Base-by-base conservation (phyloP, 805 yeast species). In the Grigorovia jiainica region DNA sequence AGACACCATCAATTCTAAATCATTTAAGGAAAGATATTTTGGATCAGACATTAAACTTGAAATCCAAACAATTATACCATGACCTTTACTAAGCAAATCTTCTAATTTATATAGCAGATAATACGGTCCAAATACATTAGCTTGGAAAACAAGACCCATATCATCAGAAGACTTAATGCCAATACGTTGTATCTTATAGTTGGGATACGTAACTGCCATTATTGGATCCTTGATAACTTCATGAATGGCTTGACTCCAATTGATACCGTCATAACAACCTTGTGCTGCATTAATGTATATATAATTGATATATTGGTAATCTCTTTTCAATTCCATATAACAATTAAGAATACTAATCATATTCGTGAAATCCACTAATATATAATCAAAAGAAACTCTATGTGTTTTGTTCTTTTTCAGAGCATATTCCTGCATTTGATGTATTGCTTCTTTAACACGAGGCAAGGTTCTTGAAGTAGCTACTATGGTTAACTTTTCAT, bases 121-220 rank as follows among this genome's bases (percentile, higher is more conserved):
- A 65, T 84, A 89, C 2, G 97, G 97, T 0, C 95, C 95, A 64
- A 92, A 86, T n/a, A 90, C 95, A 57, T 92, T 92, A 5, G 92
- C 94, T 63, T 92, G 95, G 66, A 90, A 92, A 4, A 87, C 87
- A 24, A 83, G 65, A 1, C 97, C 97, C 68, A 90, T 52, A 0
- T 76, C 87, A 61, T 92, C 98, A 16, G 55, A 59, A 1, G 95
- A 76, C 54, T 73, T 77, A 20, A 80, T 79, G 4, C 97, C 96
- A 15, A 76, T 71, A 43, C 73, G 70, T 67, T 92, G 97, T 31
- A 82, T 72, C 62, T 90, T 87, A 64, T 84, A 89, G 1, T 79
- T 77, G 7, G 96, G 97, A 45, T 74, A 77, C 0, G 97, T 92
- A n/a, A 82, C 90, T 2, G 92, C 92, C 37, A 76, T 75, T 23